Evolutionary conservation across 176 grass and related monocot genomes (phyloP), one percentile per base, ranked within the genome.

Genomic region (Thalia dealbata): DNA sequence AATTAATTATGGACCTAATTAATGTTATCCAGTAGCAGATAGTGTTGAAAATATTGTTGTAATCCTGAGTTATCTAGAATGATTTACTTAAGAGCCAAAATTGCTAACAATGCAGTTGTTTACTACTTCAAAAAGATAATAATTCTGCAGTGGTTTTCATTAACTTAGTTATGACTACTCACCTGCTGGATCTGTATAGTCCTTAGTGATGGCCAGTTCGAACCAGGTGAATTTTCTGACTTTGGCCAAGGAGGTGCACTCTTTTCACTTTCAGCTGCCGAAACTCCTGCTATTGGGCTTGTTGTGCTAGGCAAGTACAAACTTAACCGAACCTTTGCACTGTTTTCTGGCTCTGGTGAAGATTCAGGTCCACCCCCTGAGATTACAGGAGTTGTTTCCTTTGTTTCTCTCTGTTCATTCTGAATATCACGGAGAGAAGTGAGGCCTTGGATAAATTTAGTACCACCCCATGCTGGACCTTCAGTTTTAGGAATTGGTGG

Each of bases 161-260:
- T 19, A 61, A 58, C 15, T 61, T 35, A 69, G 16, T 71, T n/a
- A 26, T 22, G 54, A 77, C 0, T 82, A 25, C 66, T 22, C 78
- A 99, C 95, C 95, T 99, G 95, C 67, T 99, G 95, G 81, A 93
- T 88, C 60, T 99, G 95, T 81, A 99, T 99, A 76, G 91, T 87
- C 87, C 90, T 87, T 26, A 99, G 87, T 12, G 95, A 99, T 59
- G 95, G 95, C 45, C 81, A 81, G 3, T 72, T 88, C 16, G 82
- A 16, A 22, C 54, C 86, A 59, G 90, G 95, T 42, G 95, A 93
- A 60, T 71, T 91, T 74, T 74, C 87, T 18, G 84, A 85, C 52
- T 90, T 86, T 24, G 85, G 88, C 95, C 95, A 99, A 41, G 90
- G 81, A 7, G 85, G 95, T 21, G 95, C 91, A 79, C 76, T 81